Base-by-base conservation (phyloP, 208 protist genomes). In the Kentomonas sorsogonicus region DNA sequence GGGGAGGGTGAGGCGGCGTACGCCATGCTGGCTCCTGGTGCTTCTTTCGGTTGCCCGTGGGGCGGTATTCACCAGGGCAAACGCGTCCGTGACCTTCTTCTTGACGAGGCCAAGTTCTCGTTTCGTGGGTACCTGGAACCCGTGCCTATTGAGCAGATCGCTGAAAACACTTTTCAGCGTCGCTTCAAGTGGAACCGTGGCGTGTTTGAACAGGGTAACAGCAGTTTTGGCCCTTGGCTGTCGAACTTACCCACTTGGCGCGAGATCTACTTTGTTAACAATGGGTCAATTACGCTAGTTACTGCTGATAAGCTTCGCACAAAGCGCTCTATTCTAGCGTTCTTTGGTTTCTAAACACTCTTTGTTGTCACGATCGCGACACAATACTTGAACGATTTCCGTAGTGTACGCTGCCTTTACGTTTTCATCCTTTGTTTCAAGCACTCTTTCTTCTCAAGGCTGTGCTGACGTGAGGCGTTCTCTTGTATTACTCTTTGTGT, bases 171-270 rank as follows among this genome's bases (percentile, higher is more conserved):
- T 0, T 95, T 81, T 59, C 83, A 95, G 56, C 74, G 89, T 13
- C 88, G 86, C 62, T 95, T 90, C 59, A 67, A 79, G 36, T 95
- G 80, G 80, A 70, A 95, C 48, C 71, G 86, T 48, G 89, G 89
- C 10, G 88, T 95, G 74, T 75, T 47, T 25, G 89, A 95, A 52
- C 77, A 73, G 46, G 85, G 85, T 9, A 91, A 89, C 57, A 60
- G 40, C 44, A 80, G 85, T 4, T 84, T 50, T 51, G 39, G 63
- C n/a, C n/a, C n/a, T 3, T 63, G 69, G 48, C 47, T 91, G 48
- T 64, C 77, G 3, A 57, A 68, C 59, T 71, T 87, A 9, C 83
- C 82, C 0, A 72, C 55, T 16, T 95, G 85, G 83, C 54, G 89
- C 20, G 89, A 95, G 43, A 53, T 95, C 29, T 95, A 93, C 57